Base-by-base conservation (phyloP, 1,139 yeast genomes). In the Pichia sp. region DNA sequence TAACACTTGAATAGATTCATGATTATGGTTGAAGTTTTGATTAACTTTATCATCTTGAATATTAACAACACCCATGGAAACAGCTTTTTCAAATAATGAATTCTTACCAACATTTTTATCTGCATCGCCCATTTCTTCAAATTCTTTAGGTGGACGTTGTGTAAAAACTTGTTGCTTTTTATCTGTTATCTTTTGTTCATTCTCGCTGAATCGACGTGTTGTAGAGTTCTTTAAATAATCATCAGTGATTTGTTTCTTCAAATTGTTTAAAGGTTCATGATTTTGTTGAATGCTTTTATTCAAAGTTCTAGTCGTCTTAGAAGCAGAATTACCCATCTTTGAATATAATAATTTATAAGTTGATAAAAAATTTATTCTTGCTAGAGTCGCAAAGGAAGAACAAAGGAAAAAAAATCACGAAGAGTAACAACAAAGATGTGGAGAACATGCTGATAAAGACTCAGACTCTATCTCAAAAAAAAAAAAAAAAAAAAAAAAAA, bases 321-420 rank as follows among this genome's bases (percentile, higher is more conserved):
- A 49, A 6, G 47, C 37, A 14, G 51, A 33, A 33, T 42, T 50
- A 15, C 52, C 53, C 53, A 50, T 50, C 13, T 3, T 24, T 16
- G 15, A 14, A 5, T n/a, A 11, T 15, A 3, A 23, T n/a, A 13
- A 8, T 23, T 3, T 19, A 8, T 20, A 9, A 16, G 6, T 6
- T 4, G 5, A 15, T n/a, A 3, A 19, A 22, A 23, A 7, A n/a
- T 5, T 6, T 9, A 5, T 26, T 8, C n/a, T 24, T 10, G 5
- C 11, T 13, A 10, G 11, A 24, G 13, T 8, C 5, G 11, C 26
- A n/a, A 6, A 9, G 4, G 5, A 26, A 6, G 3, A n/a, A 4
- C 14, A n/a, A n/a, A 26, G 6, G 15, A 21, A 31, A 31, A 14
- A 31, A 20, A 19, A n/a, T 20, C 15, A n/a, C n/a, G n/a, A n/a